Base-by-base conservation (phyloP, 108 stramenopile genomes). In the Cyclostephanos tholiformis region DNA sequence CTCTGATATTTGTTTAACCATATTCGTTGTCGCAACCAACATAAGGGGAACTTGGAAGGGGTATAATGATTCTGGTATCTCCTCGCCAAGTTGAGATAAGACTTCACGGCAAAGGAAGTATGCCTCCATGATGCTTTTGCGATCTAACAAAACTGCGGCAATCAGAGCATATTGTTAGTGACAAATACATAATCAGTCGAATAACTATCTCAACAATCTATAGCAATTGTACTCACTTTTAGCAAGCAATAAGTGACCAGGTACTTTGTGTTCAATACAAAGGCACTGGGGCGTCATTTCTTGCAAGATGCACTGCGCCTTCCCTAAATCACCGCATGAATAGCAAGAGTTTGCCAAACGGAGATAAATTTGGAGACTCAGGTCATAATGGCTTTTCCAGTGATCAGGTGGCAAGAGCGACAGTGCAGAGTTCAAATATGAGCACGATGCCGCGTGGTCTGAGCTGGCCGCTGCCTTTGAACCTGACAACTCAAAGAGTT, bases 241-340 rank as follows among this genome's bases (percentile, higher is more conserved):
- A 39, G 41, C 59, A 39, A 38, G 59, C 36, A 60, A 38, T 19
- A 17, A 25, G 48, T 67, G 71, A 1, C 63, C 62, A 53, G 64
- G 63, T 14, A 77, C 2, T 59, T 77, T 77, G 32, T 68, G 59
- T 53, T 63, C 50, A 12, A 77, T 39, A 11, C 20, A 35, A 16
- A 11, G 44, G 11, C 26, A 51, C 9, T 77, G 29, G 20, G 43
- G 12, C 0, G 65, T 14, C 13, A 77, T 49, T 27, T 52, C 25
- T 13, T 70, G 27, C 63, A 74, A 48, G 4, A 41, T 19, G 22
- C 26, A 43, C 26, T 36, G 63, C 19, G 69, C 52, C n/a, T 71
- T 51, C 16, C 71, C 69, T 12, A n/a, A n/a, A n/a, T n/a, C n/a
- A n/a, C n/a, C n/a, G n/a, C n/a, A n/a, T n/a, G n/a, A n/a, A n/a